Base-by-base conservation (phyloP, 2,329 filamentous ascomycete species). In the Fonsecaea monophora region DNA sequence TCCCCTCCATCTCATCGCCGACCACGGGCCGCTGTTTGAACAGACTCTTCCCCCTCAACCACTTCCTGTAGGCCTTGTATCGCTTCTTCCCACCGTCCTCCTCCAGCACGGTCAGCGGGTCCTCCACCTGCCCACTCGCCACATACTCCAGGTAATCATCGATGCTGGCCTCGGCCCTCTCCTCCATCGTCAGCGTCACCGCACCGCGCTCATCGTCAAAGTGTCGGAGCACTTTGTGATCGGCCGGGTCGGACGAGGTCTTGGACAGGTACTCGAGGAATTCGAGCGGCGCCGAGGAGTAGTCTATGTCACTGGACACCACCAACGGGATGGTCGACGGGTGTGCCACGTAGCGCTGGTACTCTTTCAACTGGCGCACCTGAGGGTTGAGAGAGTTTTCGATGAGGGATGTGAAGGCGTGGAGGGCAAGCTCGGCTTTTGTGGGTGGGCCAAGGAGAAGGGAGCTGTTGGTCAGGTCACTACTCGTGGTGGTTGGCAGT, bases 1-100 rank as follows among this genome's bases (percentile, higher is more conserved):
- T 45, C 68, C 72, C 65, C 2, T 62, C 68, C 35, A 68, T 53
- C 12, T 72, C 71, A 32, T 71, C 70, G 25, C 71, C 71, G n/a
- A 72, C 60, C 13, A 71, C 62, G 18, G 70, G 84, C 54, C 89
- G 87, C 83, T 97, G 94, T 80, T 98, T 98, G 78, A 98, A 98
- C 74, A 98, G 85, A 74, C 92, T 97, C 82, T 97, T 98, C 18
- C 94, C 94, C 69, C 89, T 86, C 75, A 99, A 83, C 94, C 95
- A 99, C 80, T 97, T 96, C 74, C 90, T 83, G 79, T 99, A 99
- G 9, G 94, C 92, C 80, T 97, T 98, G 79, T 99, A 99, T 73
- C 95, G 85, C 84, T 98, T 97, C 85, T 96, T 98, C 48, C 86
- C 85, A 54, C 89, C 85, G 54, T 94, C 90, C 1, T 96, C 94